Conservation (phyloP, 768 basidiomycete genomes). For the Mycena galopus region DNA sequence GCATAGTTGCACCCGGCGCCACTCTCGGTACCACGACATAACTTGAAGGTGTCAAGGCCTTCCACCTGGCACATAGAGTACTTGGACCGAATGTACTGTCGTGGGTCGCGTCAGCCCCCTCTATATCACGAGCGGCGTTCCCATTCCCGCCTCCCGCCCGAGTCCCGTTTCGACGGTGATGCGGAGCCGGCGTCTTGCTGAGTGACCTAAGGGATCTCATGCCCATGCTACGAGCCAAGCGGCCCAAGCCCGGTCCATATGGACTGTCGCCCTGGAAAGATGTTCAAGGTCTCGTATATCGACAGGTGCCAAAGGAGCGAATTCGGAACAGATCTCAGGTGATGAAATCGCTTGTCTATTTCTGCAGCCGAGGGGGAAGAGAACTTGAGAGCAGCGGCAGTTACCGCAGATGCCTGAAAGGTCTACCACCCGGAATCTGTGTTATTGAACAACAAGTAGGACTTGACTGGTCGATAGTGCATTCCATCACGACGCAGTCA, state of each 20-base stretch:
- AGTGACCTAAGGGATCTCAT: conserved; percentile 12
- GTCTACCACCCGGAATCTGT: not conserved
- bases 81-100: not conserved
- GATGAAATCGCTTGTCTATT: not conserved
- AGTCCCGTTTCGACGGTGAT: not conserved
- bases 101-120: not conserved
- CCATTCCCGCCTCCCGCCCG: not conserved
- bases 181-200: conserved; percentile 3
- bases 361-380: not conserved
- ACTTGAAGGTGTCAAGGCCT: too few species aligned
- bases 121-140: not conserved
- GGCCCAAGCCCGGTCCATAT: not conserved
- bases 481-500: not conserved
- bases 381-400: not conserved
- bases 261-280: not conserved
- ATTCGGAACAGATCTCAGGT: not conserved
- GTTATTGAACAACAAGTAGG: not conserved
- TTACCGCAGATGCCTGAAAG: not conserved
- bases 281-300: not conserved
- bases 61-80: not conserved
- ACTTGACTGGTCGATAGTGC: not conserved
- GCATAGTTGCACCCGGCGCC: too few species aligned
- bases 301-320: not conserved
- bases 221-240: conserved; percentile 1
- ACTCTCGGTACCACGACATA: too few species aligned